phyloP scores from a whole-genome alignment of 2,329 filamentous ascomycete genomes.

The Aciculosporium take region DNA sequence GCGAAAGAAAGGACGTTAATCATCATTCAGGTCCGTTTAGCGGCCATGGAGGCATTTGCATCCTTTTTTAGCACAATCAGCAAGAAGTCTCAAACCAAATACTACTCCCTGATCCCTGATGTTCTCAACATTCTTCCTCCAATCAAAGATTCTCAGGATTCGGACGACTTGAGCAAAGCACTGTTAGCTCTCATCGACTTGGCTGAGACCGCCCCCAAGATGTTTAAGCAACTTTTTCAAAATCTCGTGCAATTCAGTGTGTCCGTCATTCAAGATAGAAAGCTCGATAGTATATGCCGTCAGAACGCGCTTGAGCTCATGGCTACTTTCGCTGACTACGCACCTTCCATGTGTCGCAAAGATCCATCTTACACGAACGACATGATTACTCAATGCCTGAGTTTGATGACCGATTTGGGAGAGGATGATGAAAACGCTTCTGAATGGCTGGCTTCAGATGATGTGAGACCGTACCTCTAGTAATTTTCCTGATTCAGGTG shows the following conservation, averaged over 20 bases:
- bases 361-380: constrained; percentile 82
- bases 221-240: constrained; percentile 93
- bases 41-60: constrained; percentile 92
- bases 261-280: constrained; percentile 90
- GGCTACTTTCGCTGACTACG: constrained; percentile 94
- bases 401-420: constrained; percentile 94
- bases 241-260: constrained; percentile 87
- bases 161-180: constrained; percentile 79
- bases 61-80: constrained; percentile 84
- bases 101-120: constrained; percentile 73
- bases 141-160: constrained; percentile 81
- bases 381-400: constrained; percentile 97
- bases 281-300: constrained; percentile 74
- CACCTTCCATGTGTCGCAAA: constrained; percentile 87
- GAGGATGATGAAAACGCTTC: constrained; percentile 86
- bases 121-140: constrained; percentile 90
- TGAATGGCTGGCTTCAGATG: constrained; percentile 87
- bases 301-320: constrained; percentile 95
- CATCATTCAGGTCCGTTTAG: constrained; percentile 61
- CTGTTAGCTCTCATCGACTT: constrained; percentile 86
- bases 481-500: neutral
- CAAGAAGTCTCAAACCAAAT: constrained; percentile 82
- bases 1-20: constrained; percentile 2
- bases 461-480: constrained; percentile 39
- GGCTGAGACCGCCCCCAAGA: constrained; percentile 85